Evolutionary conservation across 2,329 filamentous ascomycete genomes (phyloP).

Genomic region (Penicillium corylophilum): DNA sequence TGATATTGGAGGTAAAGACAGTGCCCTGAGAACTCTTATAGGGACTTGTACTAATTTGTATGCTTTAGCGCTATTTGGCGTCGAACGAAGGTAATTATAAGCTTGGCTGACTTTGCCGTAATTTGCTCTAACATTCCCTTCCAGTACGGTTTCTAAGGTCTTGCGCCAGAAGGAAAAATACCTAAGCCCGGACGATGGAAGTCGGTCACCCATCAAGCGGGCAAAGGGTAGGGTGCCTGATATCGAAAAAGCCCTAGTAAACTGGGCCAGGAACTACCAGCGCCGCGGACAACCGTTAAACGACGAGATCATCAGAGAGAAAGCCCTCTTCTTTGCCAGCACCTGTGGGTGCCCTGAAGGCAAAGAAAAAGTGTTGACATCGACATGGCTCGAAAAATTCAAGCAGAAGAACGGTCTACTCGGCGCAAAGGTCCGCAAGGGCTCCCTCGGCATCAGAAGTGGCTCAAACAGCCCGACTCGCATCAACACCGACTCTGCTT

Average conservation of each 20-base stretch:
- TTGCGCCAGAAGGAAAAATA: slow-evolving; percentile 93
- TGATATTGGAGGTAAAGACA: slow-evolving; percentile 78
- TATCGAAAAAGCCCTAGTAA: slow-evolving; percentile 84
- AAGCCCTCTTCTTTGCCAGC: slow-evolving; percentile 76
- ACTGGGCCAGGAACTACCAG: slow-evolving; percentile 81
- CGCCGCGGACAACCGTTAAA: slow-evolving; percentile 71
- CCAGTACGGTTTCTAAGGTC: slow-evolving; percentile 97
- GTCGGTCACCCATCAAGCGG: slow-evolving; percentile 75
- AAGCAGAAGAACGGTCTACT: slow-evolving; percentile 77
- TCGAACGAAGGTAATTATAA: slow-evolving; percentile 81
- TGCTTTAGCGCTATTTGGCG: slow-evolving; percentile 74
- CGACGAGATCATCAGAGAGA: slow-evolving; percentile 80
- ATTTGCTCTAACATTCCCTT: slow-evolving; percentile 14
- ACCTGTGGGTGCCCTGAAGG: slow-evolving; percentile 70
- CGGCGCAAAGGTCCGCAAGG: slow-evolving; percentile 55
- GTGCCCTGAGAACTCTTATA: neutral
- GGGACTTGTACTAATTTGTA: slow-evolving; percentile 15
- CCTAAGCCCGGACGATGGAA: slow-evolving; percentile 76
- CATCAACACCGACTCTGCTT: slow-evolving; percentile 55
- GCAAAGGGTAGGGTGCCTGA: slow-evolving; percentile 83
- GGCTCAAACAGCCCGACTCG: slow-evolving; percentile 66
- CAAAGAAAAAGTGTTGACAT: slow-evolving; percentile 68
- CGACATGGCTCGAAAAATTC: slow-evolving; percentile 89
- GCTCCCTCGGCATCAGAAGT: slow-evolving; percentile 51
- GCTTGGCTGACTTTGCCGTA: slow-evolving; percentile 16